Conservation (phyloP, 352 stramenopile species). For the Phytopythium aichiense region DNA sequence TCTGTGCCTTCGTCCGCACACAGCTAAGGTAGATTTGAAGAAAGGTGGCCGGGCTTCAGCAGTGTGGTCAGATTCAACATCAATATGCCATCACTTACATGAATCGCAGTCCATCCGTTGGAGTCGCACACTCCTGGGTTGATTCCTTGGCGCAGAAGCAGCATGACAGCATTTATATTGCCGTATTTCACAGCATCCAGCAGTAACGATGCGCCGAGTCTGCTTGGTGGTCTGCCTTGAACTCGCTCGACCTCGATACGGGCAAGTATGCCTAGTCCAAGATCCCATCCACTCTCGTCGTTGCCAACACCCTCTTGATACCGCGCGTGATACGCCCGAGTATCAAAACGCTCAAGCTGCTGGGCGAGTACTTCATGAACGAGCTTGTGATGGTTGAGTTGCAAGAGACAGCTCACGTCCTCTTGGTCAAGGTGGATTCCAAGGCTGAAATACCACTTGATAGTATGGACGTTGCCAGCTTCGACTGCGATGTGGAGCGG, state of each 20-base stretch:
- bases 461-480: conserved; percentile 25
- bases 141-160: conserved; percentile 36
- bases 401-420: conserved; percentile 35
- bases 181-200: conserved; percentile 50
- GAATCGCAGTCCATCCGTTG: conserved; percentile 57
- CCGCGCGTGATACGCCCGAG: conserved; percentile 5
- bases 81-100: conserved; percentile 27
- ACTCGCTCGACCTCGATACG: conserved; percentile 27
- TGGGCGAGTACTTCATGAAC: conserved; percentile 30
- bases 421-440: conserved; percentile 19
- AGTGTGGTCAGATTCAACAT: not conserved
- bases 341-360: conserved; percentile 37
- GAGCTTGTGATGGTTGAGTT: conserved; percentile 13
- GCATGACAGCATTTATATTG: conserved; percentile 26
- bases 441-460: conserved; percentile 36
- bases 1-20: conserved; percentile 32
- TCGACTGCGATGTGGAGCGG: conserved; percentile 51
- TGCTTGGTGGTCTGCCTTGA: not conserved
- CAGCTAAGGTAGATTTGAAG: conserved; percentile 22
- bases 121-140: conserved; percentile 36
- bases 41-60: not conserved
- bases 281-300: conserved; percentile 7
- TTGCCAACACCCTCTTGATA: not conserved
- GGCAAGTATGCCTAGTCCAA: conserved; percentile 36
- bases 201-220: conserved; percentile 18